Evolutionary conservation across 2,329 filamentous ascomycete genomes (phyloP), one percentile per base, ranked within the genome.

Genomic region (Sclerotinia minor): DNA sequence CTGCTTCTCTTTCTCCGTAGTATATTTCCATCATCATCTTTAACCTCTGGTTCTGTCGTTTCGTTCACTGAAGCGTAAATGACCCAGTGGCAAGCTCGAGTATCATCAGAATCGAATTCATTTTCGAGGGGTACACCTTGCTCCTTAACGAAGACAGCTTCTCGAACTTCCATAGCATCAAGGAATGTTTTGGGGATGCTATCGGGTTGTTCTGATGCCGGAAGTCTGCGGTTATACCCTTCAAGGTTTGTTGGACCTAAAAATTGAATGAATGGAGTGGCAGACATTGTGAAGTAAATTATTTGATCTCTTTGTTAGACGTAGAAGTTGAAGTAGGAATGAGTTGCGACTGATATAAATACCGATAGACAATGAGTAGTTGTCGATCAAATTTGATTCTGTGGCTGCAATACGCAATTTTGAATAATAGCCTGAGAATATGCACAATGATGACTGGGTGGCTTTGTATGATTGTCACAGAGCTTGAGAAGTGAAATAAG

Each of bases 41-140:
- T 79, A 55, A 80, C 73, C 76, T 83, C 82, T 6, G 77, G 76
- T 68, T 79, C 78, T 55, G 79, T 78, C 4, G 77, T 79, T 60
- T 79, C 81, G 65, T 84, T 84, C 67, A 90, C 83, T 21, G 84
- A 87, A 59, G 87, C 87, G 78, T 96, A 97, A n/a, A 89, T 82
- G 41, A 76, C 89, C 91, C 92, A 97, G 79, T 97, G 93, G 80
- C 89, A 94, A 72, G 87, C 89, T 47, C 91, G 85, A 0, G 84
- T 72, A 77, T 98, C 94, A 76, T 97, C 92, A 1, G 83, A 80
- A 80, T 97, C 94, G 72, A 92, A 84, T 78, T 98, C 94, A 71
- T 87, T 86, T 49, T 90, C 87, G 0, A 87, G 78, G 0, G 85
- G 82, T 19, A 87, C 80, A 0, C 78, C 73, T 74, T 90, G 87